Evolutionary conservation across 1,284 basidiomycete species (phyloP), one percentile per base, ranked within the genome.

Genomic region (Puccinia polysora): DNA sequence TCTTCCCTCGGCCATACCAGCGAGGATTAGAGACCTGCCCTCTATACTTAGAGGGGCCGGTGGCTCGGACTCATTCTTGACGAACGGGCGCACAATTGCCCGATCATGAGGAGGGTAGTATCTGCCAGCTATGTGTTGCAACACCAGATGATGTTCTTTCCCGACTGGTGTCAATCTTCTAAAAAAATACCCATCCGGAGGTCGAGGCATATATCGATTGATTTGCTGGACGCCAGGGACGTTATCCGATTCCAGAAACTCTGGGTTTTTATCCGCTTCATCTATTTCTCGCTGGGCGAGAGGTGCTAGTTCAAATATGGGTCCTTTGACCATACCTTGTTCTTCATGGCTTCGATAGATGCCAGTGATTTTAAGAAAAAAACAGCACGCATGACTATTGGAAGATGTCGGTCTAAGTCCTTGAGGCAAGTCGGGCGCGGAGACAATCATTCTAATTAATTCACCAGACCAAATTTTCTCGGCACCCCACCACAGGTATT

Each of bases 391-490:
- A 15, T 58, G 38, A 38, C 43, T 58, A 28, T 32, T 15, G 4
- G 58, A 14, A 15, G 50, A 25, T 7, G 28, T 49, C 14, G 55
- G 25, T 50, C 56, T 30, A 12, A 70, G 56, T 36, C 67, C 67
- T 15, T 25, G 15, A 15, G 67, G 67, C 38, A 70, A 43, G 43
- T 28, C 50, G 25, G 53, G 28, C 6, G 7, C 18, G 12, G 62
- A 58, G 53, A 73, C 60, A 6, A 75, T 49, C 20, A 77, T 12
- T 36, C 76, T 72, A 12, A 76, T 73, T 34, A 77, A 40, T 47
- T 77, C 76, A 34, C 75, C 76, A 18, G 64, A 50, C 75, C 75
- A 76, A 53, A 77, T 72, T 8, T 53, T 62, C 43, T 77, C 76
- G 38, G 74, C 73, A 4, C 76, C 76, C 56, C 73, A 75, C 69